Evolutionary conservation across 73 alveolate genomes (phyloP), one percentile per base, ranked within the genome.

Genomic region (Diophrys sp.): DNA sequence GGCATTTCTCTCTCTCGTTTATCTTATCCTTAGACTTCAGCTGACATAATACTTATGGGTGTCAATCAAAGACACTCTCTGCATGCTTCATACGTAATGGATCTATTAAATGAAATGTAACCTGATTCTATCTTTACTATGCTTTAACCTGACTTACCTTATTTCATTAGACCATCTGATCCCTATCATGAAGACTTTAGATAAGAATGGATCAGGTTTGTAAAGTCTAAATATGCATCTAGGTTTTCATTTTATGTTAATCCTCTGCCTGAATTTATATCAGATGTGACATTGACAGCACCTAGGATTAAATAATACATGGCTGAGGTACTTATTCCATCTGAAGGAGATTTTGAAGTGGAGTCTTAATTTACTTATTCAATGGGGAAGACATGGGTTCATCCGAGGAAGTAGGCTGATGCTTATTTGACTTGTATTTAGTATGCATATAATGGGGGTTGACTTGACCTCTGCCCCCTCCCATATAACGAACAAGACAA

Each of bases 61-160:
- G 73, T 81, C 0, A 73, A 73, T 32, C 33, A 75, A 2, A 72
- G 67, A 56, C 31, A 74, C 25, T n/a, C 31, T 2, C 57, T 81
- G 26, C 89, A 81, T 56, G 73, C 89, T 2, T 73, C 83, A 25
- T 81, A 32, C 71, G 76, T 81, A 44, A 44, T 78, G 70, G 88
- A 81, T 33, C 29, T 81, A 29, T 55, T 81, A 30, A 29, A 1
- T 23, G 83, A 73, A 23, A 53, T 73, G 71, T 33, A 30, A 56
- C 95, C 95, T 0, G 77, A 69, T 44, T 44, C 85, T 2, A 73
- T 84, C 18, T 33, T 73, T 31, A 67, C 90, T 25, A 77, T 83
- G 78, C 68, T 88, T 0, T 80, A 86, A 0, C 92, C 95, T 2
- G 95, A 88, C 53, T 66, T 72, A 27, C 95, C 95, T n/a, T 23